These are phyloP conservation scores for Pseudocercospora fuligena DNA, from an alignment of 2,329 filamentous ascomycete genomes.

Conservation along the genomic window DNA sequence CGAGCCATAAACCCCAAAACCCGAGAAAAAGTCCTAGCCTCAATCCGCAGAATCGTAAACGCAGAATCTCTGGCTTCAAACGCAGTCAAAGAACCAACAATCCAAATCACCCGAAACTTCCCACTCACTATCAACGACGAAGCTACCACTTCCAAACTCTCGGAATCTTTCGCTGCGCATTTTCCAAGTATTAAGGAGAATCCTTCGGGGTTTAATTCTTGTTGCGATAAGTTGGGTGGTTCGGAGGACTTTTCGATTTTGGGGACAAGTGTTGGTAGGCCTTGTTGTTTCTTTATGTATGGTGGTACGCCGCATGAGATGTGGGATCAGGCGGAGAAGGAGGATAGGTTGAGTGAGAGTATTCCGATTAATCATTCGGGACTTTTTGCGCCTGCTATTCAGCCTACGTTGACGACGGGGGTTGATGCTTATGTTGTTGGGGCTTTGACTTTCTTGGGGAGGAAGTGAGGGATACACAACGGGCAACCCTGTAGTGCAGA, in stretches of 20 bases:
- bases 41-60: slow-evolving; percentile 59
- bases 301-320: slow-evolving; percentile 57
- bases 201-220: slow-evolving; percentile 39
- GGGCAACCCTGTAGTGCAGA: too few relatives aligned
- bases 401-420: slow-evolving; percentile 61
- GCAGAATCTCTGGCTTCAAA: slow-evolving; percentile 60
- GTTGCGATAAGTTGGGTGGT: slow-evolving; percentile 50
- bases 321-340: slow-evolving; percentile 56
- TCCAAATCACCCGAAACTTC: slow-evolving; percentile 49
- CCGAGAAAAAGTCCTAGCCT: slow-evolving; percentile 53
- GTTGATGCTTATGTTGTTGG: slow-evolving; percentile 46
- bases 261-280: slow-evolving; percentile 55
- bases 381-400: slow-evolving; percentile 62
- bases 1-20: slow-evolving; percentile 54
- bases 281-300: slow-evolving; percentile 62
- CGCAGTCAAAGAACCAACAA: slow-evolving; percentile 48
- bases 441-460: slow-evolving; percentile 42
- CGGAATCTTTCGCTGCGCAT: slow-evolving; percentile 51
- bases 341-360: slow-evolving; percentile 51
- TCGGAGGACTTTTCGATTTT: slow-evolving; percentile 66
- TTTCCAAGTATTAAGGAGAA: slow-evolving; percentile 44
- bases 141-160: slow-evolving; percentile 48
- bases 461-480: slow-evolving; percentile 13
- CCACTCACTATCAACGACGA: slow-evolving; percentile 61
- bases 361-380: slow-evolving; percentile 65